phyloP scores from a whole-genome alignment of 2,329 filamentous ascomycete species.

The Talaromyces verruculosus region DNA sequence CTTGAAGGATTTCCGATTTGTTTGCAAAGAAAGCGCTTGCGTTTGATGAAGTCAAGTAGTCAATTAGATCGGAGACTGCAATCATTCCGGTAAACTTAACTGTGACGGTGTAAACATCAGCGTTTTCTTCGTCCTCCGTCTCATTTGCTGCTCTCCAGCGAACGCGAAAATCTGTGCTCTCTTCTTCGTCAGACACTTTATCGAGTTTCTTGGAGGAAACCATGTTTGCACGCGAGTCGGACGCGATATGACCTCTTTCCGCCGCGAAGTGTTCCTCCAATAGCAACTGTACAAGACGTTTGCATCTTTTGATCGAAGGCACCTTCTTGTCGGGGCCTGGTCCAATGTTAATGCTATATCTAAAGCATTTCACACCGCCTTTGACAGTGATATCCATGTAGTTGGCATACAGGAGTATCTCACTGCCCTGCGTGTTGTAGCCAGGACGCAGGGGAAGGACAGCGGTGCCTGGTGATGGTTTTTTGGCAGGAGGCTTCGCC shows the following conservation, averaged over 20 bases:
- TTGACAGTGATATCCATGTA: conserved; percentile 29
- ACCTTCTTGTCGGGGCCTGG: conserved; percentile 8
- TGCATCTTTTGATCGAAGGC: conserved; percentile 45
- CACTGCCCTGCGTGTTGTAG: conserved; percentile 23
- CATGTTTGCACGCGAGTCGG: conserved; percentile 42
- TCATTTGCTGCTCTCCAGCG: conserved; percentile 40
- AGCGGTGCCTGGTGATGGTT: background rate
- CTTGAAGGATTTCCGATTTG: conserved; percentile 55
- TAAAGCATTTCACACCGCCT: conserved; percentile 22
- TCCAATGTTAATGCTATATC: conserved; percentile 33
- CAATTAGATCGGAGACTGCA: conserved; percentile 44
- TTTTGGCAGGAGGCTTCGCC: background rate
- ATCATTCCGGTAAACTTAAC: conserved; percentile 38
- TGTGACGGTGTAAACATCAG: conserved; percentile 38
- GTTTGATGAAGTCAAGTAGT: conserved; percentile 43
- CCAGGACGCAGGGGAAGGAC: conserved; percentile 27
- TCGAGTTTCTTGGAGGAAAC: conserved; percentile 34
- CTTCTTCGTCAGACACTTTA: conserved; percentile 22
- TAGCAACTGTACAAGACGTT: conserved; percentile 51
- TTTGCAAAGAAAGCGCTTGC: conserved; percentile 40
- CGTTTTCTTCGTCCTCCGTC: conserved; percentile 33
- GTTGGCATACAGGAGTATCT: conserved; percentile 24
- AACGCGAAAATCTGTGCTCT: conserved; percentile 29
- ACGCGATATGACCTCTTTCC: conserved; percentile 35
- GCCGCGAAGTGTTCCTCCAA: conserved; percentile 38